phyloP scores from a whole-genome alignment of 768 basidiomycete genomes.

The Fomitopsis serialis region DNA sequence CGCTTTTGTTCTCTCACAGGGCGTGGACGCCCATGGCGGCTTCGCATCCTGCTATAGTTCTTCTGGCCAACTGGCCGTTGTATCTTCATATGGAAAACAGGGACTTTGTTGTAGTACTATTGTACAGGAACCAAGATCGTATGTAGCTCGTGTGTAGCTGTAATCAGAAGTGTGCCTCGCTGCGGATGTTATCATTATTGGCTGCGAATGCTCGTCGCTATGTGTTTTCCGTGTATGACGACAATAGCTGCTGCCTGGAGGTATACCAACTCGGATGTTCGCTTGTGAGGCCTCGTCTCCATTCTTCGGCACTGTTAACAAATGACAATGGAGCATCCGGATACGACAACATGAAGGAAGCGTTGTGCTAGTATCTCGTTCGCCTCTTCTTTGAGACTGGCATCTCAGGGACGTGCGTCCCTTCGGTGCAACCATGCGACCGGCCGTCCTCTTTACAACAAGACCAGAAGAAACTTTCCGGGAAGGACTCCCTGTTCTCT shows the following conservation, averaged over 20 bases:
- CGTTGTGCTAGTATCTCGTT: not conserved
- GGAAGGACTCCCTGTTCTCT: conserved; percentile 33
- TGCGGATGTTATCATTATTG: too few species aligned
- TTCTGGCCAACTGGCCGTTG: not conserved
- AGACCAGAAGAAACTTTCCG: conserved; percentile 45
- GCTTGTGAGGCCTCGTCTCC: too few species aligned
- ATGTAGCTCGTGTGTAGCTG: not conserved
- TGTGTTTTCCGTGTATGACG: too few species aligned
- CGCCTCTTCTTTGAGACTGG: not conserved
- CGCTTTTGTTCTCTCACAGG: not conserved
- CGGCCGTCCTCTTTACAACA: conserved; percentile 41
- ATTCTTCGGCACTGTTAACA: too few species aligned
- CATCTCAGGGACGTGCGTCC: conserved; percentile 14
- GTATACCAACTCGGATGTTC: too few species aligned
- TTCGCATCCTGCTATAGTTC: not conserved
- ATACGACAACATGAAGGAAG: too few species aligned
- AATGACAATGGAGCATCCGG: too few species aligned
- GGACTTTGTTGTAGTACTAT: not conserved
- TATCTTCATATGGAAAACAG: not conserved
- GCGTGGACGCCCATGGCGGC: too few species aligned
- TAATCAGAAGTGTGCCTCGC: not conserved
- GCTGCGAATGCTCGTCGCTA: too few species aligned
- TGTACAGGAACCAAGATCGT: not conserved
- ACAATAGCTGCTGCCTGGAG: too few species aligned
- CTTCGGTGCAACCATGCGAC: conserved; percentile 31